These are phyloP conservation scores for Fomes fomentarius DNA, from an alignment of 1,284 basidiomycete species.

Conservation along the genomic window DNA sequence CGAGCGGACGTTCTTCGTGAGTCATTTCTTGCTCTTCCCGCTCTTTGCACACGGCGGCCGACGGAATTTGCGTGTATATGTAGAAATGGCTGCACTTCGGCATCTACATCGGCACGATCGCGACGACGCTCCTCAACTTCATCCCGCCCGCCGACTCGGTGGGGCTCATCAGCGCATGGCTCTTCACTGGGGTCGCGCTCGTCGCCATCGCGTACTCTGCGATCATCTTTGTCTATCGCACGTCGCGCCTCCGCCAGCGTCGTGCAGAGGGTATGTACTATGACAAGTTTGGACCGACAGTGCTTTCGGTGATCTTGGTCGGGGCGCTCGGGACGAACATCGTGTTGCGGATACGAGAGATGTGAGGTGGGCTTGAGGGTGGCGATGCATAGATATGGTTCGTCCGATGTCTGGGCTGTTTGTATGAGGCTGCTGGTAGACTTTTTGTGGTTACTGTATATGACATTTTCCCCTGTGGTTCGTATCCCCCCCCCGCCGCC, in stretches of 20 bases:
- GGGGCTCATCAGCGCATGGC: slow-evolving; percentile 82
- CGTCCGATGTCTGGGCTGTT: no score
- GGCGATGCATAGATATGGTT: no score
- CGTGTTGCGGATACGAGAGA: slow-evolving; percentile 50
- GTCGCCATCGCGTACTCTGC: slow-evolving; percentile 89
- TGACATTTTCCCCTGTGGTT: no score
- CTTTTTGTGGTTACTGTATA: no score
- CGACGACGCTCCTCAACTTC: slow-evolving; percentile 92
- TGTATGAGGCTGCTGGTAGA: no score
- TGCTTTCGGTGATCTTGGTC: slow-evolving; percentile 74
- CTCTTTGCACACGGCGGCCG: background rate
- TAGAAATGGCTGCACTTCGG: slow-evolving; percentile 95
- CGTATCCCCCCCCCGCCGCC: no score
- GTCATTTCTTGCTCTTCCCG: slow-evolving; percentile 34
- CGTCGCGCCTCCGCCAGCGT: slow-evolving; percentile 73
- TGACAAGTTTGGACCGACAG: slow-evolving; percentile 85
- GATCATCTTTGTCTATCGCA: slow-evolving; percentile 87
- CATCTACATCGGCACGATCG: slow-evolving; percentile 87
- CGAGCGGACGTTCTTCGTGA: slow-evolving; percentile 87
- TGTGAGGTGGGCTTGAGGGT: slow-evolving; percentile 20
- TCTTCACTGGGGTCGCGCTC: slow-evolving; percentile 92
- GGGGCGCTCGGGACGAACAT: slow-evolving; percentile 80
- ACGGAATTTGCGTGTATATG: no score
- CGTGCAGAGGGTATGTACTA: slow-evolving; percentile 86
- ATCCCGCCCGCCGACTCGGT: slow-evolving; percentile 72